Evolutionary conservation across 73 alveolate species (phyloP), one percentile per base, ranked within the genome.

Genomic region (Tetrahymena borealis): DNA sequence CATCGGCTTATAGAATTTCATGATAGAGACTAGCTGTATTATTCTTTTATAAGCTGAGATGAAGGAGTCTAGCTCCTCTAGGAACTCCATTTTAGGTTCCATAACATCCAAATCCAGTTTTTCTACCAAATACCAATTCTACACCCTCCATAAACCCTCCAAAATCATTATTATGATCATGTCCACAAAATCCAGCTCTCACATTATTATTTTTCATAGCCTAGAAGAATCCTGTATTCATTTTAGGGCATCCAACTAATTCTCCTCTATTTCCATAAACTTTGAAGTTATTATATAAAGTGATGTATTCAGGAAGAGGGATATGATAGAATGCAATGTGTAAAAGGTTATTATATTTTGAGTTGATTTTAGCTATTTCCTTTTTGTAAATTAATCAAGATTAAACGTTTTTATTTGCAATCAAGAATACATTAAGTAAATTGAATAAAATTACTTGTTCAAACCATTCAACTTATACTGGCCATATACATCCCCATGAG

Each of bases 111-210:
- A 77, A 94, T 38, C 97, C 97, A 78, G 97, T 95, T 91, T 94
- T 94, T 41, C 97, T 95, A 36, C 97, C 97, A 95, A 36, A 95
- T 0, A 90, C 96, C 32, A 95, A 20, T 24, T 91, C 85, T 31
- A 94, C 85, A 0, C 93, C 93, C 7, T 94, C 94, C 3, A 90
- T 42, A 24, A 37, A 39, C 11, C 97, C 97, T 9, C 90, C 43
- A 38, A 39, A 95, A 39, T 95, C 97, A 78, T 95, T 95, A 40
- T 78, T 41, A 78, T 95, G 97, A 39, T 95, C 97, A 60, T 95
- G 97, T 9, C 97, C 97, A 35, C 79, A 96, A 38, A 94, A 39
- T 0, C 91, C 60, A 41, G 94, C 95, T 18, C 90, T 20, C 15
- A 91, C 90, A 16, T 39, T 79, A 32, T 94, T 38, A 20, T 94